Evolutionary conservation across 108 stramenopile genomes (phyloP).

Genomic region (Nitzschia sp.): DNA sequence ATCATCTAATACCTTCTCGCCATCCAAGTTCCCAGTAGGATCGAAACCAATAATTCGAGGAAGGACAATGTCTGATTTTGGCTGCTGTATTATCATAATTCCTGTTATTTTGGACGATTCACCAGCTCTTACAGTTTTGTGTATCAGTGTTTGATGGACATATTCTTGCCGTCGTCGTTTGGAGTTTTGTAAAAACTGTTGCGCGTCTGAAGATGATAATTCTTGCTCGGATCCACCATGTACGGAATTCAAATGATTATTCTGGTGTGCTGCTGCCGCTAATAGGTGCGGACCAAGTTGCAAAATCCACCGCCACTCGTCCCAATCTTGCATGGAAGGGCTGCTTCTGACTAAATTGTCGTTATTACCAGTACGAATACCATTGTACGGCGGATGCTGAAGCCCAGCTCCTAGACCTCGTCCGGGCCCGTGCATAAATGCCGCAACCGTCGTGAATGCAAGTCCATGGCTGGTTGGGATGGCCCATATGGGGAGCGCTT

Average conservation of each 20-base stretch:
- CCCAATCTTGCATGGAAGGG: background rate
- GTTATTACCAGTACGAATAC: background rate
- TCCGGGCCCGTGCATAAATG: background rate
- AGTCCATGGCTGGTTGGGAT: background rate
- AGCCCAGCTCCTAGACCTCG: background rate
- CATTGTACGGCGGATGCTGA: background rate
- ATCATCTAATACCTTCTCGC: background rate
- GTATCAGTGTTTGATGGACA: background rate
- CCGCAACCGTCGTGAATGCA: background rate
- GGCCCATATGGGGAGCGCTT: background rate
- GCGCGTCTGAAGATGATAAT: too few relatives aligned
- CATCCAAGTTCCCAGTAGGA: too few relatives aligned
- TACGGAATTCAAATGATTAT: background rate
- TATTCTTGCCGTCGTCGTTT: constrained; percentile 1
- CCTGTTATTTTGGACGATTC: background rate
- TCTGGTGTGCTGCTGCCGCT: background rate
- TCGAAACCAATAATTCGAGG: too few relatives aligned
- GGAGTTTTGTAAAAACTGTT: background rate
- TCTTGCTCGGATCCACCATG: background rate
- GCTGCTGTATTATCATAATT: too few relatives aligned
- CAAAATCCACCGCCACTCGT: constrained; percentile 1
- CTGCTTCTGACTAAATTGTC: background rate
- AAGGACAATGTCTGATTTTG: too few relatives aligned
- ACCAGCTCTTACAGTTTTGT: background rate
- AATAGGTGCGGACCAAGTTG: background rate